phyloP scores from a whole-genome alignment of 768 basidiomycete species.

The Tricholoma furcatifolium region DNA sequence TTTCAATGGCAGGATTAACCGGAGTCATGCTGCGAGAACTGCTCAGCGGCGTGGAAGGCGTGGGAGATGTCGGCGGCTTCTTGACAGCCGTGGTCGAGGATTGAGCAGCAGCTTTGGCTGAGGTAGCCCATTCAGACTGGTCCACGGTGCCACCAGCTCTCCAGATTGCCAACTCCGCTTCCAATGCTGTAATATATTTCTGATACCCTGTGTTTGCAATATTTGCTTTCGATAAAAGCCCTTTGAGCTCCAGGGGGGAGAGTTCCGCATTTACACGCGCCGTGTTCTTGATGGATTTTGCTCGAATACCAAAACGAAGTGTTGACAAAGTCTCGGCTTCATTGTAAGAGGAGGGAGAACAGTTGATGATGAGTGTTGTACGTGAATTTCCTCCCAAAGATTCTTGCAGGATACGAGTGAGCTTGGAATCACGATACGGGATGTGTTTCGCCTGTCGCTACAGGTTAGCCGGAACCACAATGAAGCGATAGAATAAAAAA shows the following conservation, averaged over 20 bases:
- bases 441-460: conserved; percentile 82
- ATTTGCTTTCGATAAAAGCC: conserved; percentile 85
- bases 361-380: conserved; percentile 98
- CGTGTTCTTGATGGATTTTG: conserved; percentile 99
- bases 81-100: conserved; percentile 55
- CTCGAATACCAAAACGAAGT: conserved; percentile 98
- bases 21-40: conserved; percentile 66
- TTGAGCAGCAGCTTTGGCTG: conserved; percentile 55
- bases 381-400: conserved; percentile 94
- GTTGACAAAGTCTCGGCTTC: conserved; percentile 96
- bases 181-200: conserved; percentile 85
- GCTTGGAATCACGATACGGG: conserved; percentile 98
- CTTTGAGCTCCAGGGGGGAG: conserved; percentile 94
- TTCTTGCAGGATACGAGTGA: conserved; percentile 98
- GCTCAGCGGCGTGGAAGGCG: conserved; percentile 54
- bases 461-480: neutral
- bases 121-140: conserved; percentile 74
- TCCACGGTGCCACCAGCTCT: conserved; percentile 84
- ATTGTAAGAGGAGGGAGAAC: conserved; percentile 96
- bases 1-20: conserved; percentile 69
- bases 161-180: conserved; percentile 91
- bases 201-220: conserved; percentile 80
- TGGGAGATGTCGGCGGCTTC: conserved; percentile 63
- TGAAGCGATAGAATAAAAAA: neutral
- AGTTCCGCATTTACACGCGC: conserved; percentile 98